These are phyloP conservation scores for Waltergamsia citrina DNA, from an alignment of 2,329 filamentous ascomycete genomes.

Conservation along the genomic window DNA sequence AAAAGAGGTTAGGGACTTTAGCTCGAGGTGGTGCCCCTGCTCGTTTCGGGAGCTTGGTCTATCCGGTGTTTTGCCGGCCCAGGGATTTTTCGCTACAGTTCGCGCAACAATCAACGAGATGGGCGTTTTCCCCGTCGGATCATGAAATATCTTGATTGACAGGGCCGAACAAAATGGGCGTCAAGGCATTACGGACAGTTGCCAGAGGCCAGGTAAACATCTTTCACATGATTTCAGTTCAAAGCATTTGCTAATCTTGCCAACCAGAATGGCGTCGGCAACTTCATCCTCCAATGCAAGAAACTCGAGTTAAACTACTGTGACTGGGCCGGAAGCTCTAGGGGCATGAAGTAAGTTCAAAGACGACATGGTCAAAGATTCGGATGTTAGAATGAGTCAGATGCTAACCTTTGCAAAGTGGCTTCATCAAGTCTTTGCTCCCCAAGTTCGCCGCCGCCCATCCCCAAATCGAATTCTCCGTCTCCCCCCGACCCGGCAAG, in stretches of 20 bases:
- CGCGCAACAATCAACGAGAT: neutral
- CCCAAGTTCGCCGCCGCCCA: constrained; percentile 70
- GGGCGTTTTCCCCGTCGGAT: constrained; percentile 8
- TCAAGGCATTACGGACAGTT: constrained; percentile 41
- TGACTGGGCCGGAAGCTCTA: constrained; percentile 88
- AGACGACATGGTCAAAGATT: no score
- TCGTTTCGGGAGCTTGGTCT: constrained; percentile 1
- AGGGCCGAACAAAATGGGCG: constrained; percentile 38
- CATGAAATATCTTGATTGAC: constrained; percentile 16
- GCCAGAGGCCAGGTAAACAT: constrained; percentile 43
- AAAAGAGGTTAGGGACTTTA: neutral
- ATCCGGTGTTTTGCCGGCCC: constrained; percentile 3
- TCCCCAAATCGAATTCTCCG: constrained; percentile 82
- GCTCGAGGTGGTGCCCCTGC: neutral
- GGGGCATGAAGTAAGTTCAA: constrained; percentile 75
- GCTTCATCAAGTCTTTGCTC: constrained; percentile 72
- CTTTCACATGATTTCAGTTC: neutral
- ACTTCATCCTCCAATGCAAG: constrained; percentile 96
- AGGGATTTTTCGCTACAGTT: constrained; percentile 4
- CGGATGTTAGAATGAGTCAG: neutral
- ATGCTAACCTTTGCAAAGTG: constrained; percentile 36
- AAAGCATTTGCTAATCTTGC: neutral
- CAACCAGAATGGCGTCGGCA: constrained; percentile 85
- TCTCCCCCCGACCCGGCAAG: constrained; percentile 81
- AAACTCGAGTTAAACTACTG: constrained; percentile 95